Evolutionary conservation across 1,284 basidiomycete species (phyloP), one percentile per base, ranked within the genome.

Genomic region (Boletus semigastroideus): DNA sequence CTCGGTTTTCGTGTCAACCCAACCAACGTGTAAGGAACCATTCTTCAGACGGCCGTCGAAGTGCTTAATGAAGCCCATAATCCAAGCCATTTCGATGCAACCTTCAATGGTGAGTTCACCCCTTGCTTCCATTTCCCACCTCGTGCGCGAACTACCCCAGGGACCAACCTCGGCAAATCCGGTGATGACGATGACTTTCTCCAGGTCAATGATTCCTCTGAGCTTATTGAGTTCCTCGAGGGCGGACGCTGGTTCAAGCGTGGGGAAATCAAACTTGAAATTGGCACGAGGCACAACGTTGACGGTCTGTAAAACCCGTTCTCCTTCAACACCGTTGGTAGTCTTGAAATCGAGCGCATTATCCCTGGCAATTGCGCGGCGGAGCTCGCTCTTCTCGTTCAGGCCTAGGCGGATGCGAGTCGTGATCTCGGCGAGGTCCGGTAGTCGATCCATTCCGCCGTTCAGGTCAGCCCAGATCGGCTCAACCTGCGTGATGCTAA

Each of bases 401-500:
- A 87, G 84, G 71, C 77, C 81, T 46, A 78, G 74, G 56, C 96
- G 92, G 68, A 99, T 95, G 66, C 90, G 90, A 40, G 78, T 80
- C 3, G 92, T 94, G 65, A 97, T 85, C 57, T 97, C 93, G 28
- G 94, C 93, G 49, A 99, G 83, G 71, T 98, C 95, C 42, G 94
- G 91, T 17, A 98, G 82, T 56, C 92, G 91, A 74, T 97, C 94
- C 94, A 98, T 97, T 46, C 94, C 94, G 67, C 95, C 94, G 65
- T 94, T 97, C 58, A 98, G 78, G 69, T 98, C 94, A 46, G 94
- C 95, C 94, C 95, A 98, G 66, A 99, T 94, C 8, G 96, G 96
- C 70, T 99, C 96, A 52, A 99, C 95, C 72, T 99, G 97, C n/a
- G 96, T 97, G 67, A 98, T 95, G 72, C 96, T 98, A 81, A 98